phyloP scores from a whole-genome alignment of 2,329 filamentous ascomycete genomes.

The Monosporascus sp. region DNA sequence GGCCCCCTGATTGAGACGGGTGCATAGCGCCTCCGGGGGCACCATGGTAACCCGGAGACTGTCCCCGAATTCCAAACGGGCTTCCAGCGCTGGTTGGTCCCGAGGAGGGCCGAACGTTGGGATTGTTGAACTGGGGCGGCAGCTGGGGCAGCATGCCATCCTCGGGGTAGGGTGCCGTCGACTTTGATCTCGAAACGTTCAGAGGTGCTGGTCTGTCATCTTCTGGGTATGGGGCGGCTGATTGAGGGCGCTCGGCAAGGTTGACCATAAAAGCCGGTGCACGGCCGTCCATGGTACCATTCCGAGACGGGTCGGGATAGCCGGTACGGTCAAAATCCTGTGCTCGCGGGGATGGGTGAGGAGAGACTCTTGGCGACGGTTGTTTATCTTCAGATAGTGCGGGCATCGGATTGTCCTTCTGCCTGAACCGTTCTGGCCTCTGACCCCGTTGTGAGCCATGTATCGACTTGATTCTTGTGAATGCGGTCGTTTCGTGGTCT shows the following conservation, averaged over 20 bases:
- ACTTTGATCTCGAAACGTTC: conserved; percentile 38
- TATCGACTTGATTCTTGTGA: conserved; percentile 79
- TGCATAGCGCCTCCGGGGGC: conserved; percentile 32
- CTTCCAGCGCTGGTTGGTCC: conserved; percentile 46
- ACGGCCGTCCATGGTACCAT: conserved; percentile 30
- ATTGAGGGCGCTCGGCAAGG: conserved; percentile 44
- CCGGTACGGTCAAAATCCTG: conserved; percentile 36
- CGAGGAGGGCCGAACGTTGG: conserved; percentile 44
- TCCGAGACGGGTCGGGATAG: conserved; percentile 43
- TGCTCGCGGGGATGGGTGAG: conserved; percentile 36
- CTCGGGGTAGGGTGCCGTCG: conserved; percentile 48
- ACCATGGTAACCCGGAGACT: conserved; percentile 21
- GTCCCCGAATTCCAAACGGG: conserved; percentile 51
- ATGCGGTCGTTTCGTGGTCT: conserved; percentile 88
- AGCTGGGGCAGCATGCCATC: conserved; percentile 38
- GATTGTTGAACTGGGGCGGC: conserved; percentile 39
- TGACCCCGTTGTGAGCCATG: conserved; percentile 64
- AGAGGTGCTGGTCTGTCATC: conserved; percentile 57
- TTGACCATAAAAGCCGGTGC: conserved; percentile 49
- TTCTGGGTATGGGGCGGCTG: conserved; percentile 65
- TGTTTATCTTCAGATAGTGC: conserved; percentile 40
- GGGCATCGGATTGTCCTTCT: conserved; percentile 40
- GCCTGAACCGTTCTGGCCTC: conserved; percentile 55
- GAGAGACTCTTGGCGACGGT: conserved; percentile 32
- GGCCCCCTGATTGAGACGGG: conserved; percentile 40